These are phyloP conservation scores for Aspergillus clavatus DNA, from an alignment of 2,329 filamentous ascomycete species.

Conservation along the genomic window DNA sequence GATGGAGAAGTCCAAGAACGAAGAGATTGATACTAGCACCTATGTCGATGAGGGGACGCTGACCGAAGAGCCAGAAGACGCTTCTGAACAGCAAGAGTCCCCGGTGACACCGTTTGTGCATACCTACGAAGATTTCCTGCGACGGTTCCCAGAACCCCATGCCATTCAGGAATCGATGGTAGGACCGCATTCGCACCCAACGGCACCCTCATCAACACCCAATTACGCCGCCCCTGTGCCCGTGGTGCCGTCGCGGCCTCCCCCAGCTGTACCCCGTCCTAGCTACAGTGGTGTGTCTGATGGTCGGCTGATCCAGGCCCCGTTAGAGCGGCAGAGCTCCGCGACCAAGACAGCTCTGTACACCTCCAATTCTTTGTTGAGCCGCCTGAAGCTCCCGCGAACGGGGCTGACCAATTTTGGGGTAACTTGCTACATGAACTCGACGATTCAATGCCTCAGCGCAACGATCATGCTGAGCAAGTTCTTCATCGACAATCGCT, in stretches of 20 bases:
- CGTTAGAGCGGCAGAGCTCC: conserved; percentile 43
- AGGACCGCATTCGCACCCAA: conserved; percentile 32
- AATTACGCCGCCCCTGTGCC: conserved; percentile 48
- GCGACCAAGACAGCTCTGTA: conserved; percentile 43
- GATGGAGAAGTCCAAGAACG: conserved; percentile 69
- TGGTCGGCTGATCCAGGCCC: conserved; percentile 45
- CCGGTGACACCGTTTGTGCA: conserved; percentile 53
- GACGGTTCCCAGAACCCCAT: conserved; percentile 70
- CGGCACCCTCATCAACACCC: conserved; percentile 27
- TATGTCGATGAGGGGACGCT: conserved; percentile 38
- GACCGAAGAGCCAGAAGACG: conserved; percentile 39
- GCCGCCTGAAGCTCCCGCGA: conserved; percentile 50
- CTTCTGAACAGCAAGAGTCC: conserved; percentile 44
- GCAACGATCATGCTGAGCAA: conserved; percentile 60
- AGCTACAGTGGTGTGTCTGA: conserved; percentile 81
- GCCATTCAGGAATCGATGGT: conserved; percentile 56
- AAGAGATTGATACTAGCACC: conserved; percentile 49
- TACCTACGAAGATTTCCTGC: conserved; percentile 77
- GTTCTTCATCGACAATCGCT: conserved; percentile 63
- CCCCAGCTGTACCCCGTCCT: conserved; percentile 61
- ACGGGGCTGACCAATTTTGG: conserved; percentile 77
- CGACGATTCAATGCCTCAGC: conserved; percentile 77
- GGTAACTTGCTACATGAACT: conserved; percentile 88
- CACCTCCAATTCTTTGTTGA: conserved; percentile 38
- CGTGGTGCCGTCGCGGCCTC: conserved; percentile 58